Evolutionary conservation across 768 basidiomycete genomes (phyloP).

Genomic region (Strobilomyces dryophilus): DNA sequence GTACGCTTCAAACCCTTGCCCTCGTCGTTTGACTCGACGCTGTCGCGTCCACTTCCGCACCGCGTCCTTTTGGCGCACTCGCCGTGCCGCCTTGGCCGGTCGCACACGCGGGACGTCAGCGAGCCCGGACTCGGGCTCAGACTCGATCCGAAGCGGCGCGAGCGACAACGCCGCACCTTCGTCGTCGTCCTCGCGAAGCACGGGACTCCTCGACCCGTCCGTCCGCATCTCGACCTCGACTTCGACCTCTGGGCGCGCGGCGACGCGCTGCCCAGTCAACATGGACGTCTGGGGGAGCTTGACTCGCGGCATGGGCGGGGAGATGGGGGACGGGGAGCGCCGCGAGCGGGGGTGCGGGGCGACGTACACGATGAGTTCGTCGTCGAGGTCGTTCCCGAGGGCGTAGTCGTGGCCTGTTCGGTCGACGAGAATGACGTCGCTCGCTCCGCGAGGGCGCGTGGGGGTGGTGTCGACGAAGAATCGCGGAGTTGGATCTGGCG

Average conservation of each 20-base stretch:
- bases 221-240: background rate
- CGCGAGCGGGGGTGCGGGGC: constrained; percentile 61
- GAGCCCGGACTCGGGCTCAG: background rate
- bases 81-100: constrained; percentile 1
- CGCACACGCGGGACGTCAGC: constrained; percentile 10
- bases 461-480: constrained; percentile 43
- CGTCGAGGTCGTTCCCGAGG: constrained; percentile 17
- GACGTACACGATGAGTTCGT: constrained; percentile 71
- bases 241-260: background rate
- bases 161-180: constrained; percentile 17
- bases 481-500: background rate
- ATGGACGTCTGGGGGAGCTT: constrained; percentile 22
- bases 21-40: constrained; percentile 20
- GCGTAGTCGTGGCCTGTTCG: constrained; percentile 11
- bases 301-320: constrained; percentile 10
- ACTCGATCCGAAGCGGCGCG: constrained; percentile 24
- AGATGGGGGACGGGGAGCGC: constrained; percentile 9
- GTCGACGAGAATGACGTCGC: constrained; percentile 24
- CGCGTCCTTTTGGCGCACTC: constrained; percentile 15
- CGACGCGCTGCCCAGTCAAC: constrained; percentile 20
- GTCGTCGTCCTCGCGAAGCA: background rate
- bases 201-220: background rate
- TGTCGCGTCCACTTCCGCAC: constrained; percentile 17
- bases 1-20: constrained; percentile 41
- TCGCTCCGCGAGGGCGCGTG: constrained; percentile 4